These are phyloP conservation scores for Sisymbrium altissimum DNA, from an alignment of 345 rosid genomes.

Conservation along the genomic window DNA sequence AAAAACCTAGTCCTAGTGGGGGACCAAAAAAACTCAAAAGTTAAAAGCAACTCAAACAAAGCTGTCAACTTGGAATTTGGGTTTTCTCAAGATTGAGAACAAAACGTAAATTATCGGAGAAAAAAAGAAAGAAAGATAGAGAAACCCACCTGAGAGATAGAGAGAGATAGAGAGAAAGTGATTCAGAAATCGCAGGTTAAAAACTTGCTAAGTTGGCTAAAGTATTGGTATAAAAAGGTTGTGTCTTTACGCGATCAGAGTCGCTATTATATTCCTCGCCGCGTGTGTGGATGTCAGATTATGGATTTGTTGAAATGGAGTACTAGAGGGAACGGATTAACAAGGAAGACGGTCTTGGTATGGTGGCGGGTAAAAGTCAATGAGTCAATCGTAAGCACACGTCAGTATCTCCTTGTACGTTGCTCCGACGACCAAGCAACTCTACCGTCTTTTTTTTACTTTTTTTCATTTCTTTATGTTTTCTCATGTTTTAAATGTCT, in stretches of 20 bases:
- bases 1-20: background rate
- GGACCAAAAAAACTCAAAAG: background rate
- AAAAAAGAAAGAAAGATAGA: background rate
- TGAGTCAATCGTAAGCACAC: constrained; percentile 22
- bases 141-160: constrained; percentile 29
- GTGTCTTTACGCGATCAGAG: constrained; percentile 13
- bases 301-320: constrained; percentile 24
- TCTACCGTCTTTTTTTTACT: background rate
- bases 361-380: constrained; percentile 36
- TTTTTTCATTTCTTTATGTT: background rate
- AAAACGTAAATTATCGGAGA: background rate
- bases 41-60: constrained; percentile 2
- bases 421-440: constrained; percentile 1
- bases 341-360: constrained; percentile 12
- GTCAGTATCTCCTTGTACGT: background rate
- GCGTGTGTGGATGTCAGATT: constrained; percentile 17
- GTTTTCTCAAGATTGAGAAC: background rate
- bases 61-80: constrained; percentile 9
- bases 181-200: background rate
- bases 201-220: background rate
- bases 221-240: constrained; percentile 1
- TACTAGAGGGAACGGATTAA: background rate
- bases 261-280: background rate
- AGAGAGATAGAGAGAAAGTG: constrained; percentile 7
- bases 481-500: constrained; percentile 8